Evolutionary conservation across 2,329 filamentous ascomycete genomes (phyloP).

Genomic region (Botryotinia globosa): DNA sequence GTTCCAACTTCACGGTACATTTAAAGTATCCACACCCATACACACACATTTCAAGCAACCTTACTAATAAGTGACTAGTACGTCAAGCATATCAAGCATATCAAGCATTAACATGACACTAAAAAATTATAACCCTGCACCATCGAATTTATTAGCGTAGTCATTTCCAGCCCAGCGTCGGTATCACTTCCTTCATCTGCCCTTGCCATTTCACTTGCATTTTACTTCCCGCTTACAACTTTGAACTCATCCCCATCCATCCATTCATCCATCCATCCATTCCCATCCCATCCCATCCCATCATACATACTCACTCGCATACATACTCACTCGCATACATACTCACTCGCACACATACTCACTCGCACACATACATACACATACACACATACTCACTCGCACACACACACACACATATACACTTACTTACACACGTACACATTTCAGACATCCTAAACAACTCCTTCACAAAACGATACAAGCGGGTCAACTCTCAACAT

Average conservation of each 20-base stretch:
- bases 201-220: constrained; percentile 12
- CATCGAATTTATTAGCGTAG: constrained; percentile 11
- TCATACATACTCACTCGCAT: not conserved
- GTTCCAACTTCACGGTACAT: no score
- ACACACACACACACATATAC: not conserved
- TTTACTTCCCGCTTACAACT: constrained; percentile 2
- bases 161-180: constrained; percentile 10
- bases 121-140: not conserved
- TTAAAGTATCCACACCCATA: not conserved
- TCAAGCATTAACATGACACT: constrained; percentile 5
- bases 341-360: not conserved
- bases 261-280: not conserved
- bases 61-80: not conserved
- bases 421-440: not conserved
- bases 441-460: not conserved
- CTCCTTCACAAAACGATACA: not conserved
- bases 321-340: not conserved
- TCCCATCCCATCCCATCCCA: not conserved
- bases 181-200: not conserved
- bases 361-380: no score
- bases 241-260: not conserved
- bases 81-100: not conserved
- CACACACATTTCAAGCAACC: not conserved
- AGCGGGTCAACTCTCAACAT: not conserved
- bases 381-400: no score